A percentile compares a stretch with the other conserved stretches of the same genome.
Conservation (phyloP, 2,329 filamentous ascomycete genomes). For the Talaromyces verruculosus region DNA sequence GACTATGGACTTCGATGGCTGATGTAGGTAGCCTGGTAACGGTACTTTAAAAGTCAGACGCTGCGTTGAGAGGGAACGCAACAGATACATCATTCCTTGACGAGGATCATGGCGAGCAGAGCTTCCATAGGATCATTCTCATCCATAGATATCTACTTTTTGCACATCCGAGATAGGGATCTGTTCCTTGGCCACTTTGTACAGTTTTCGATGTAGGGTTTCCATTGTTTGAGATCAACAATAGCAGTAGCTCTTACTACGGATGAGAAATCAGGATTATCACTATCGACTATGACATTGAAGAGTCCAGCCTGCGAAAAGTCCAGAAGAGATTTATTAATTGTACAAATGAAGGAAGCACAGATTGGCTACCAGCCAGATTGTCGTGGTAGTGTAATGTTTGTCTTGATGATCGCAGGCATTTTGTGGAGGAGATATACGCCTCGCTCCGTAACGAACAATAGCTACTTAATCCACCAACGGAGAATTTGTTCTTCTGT, state of each 20-base stretch:
- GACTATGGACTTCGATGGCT: conserved; percentile 53
- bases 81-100: conserved; percentile 39
- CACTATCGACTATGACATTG: conserved; percentile 44
- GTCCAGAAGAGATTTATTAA: conserved; percentile 53
- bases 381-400: conserved; percentile 40
- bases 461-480: conserved; percentile 49
- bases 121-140: conserved; percentile 51
- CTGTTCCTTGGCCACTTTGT: conserved; percentile 40
- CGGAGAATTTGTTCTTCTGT: conserved; percentile 48
- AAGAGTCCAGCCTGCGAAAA: conserved; percentile 52
- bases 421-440: conserved; percentile 54
- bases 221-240: conserved; percentile 24
- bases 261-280: conserved; percentile 15
- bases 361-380: conserved; percentile 40
- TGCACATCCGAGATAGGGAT: conserved; percentile 51
- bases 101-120: conserved; percentile 34
- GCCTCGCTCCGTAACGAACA: conserved; percentile 53
- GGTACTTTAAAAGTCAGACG: conserved; percentile 48
- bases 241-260: conserved; percentile 25
- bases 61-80: conserved; percentile 32
- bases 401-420: conserved; percentile 48
- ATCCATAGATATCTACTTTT: conserved; percentile 53
- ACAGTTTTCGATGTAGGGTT: conserved; percentile 45
- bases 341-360: conserved; percentile 53
- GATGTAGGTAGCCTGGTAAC: conserved; percentile 48